Evolutionary conservation across 2,329 filamentous ascomycete genomes (phyloP), one percentile per base, ranked within the genome.

Genomic region (Cladophialophora bantiana): DNA sequence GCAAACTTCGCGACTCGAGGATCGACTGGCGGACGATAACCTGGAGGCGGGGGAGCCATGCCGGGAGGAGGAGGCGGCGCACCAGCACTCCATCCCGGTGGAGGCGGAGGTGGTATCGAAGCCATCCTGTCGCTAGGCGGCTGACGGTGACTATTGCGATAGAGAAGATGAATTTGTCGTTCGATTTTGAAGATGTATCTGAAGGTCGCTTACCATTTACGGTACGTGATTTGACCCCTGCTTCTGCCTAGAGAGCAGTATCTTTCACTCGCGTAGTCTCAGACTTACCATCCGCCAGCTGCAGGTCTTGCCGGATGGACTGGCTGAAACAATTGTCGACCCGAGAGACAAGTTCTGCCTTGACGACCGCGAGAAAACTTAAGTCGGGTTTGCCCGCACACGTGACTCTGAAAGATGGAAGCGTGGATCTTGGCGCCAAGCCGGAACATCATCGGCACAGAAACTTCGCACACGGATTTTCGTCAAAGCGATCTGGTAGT

Each of bases 1-100:
- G 94, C 92, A 76, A 97, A 96, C 82, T 99, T 99, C 60, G 93
- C 93, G 75, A 92, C 86, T 72, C 94, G 92, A 53, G 93, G 90
- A 77, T 98, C 90, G 72, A 89, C 86, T 31, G 90, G 87, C 52
- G 93, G 93, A 70, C 89, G 89, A 78, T 93, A 96, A 48, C 93
- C 93, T 32, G 93, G 93, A 31, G 94, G 93, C 61, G 93, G 93
- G 70, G 94, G 93, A 61, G 91, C 83, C 75, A 83, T 74, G 69
- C 83, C 81, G 40, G 57, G 57, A 74, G 85, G 81, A 7, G 83
- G 82, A 59, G 83, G 83, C 73, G 83, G 82, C 71, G 82, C 81
- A 69, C 79, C 78, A 68, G 83, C 82, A 70, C 82, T 82, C 86
- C 87, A 89, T 78, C 88, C 87, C 70, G 88, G 88, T 68, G 89